Base-by-base conservation (phyloP, 2,329 filamentous ascomycete genomes). In the Claviceps maximensis region DNA sequence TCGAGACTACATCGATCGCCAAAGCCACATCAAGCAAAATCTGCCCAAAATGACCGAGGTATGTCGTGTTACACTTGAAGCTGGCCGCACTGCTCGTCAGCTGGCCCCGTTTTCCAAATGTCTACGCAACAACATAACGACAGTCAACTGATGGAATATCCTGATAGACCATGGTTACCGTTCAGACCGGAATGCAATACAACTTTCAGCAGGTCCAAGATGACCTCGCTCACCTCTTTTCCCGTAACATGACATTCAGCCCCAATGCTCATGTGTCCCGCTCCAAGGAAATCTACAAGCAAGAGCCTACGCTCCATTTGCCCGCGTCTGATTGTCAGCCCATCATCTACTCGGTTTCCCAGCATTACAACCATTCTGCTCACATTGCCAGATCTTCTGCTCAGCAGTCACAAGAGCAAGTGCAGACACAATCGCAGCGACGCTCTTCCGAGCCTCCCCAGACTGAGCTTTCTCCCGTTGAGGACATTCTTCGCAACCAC, bases 321-420 rank as follows among this genome's bases (percentile, higher is more conserved):
- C 56, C 61, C 44, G 62, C 64, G 33, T 57, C 46, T 40, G 25
- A 38, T n/a, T 17, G 62, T 46, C 67, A 69, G 53, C 72, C 69
- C 48, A 83, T 87, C 57, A 74, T 78, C 57, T 94, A 93, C 71
- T 83, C 78, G 54, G 80, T 87, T 59, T 86, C 87, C 10, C 84
- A 87, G 63, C 89, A 95, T 67, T 95, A 95, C 67, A 84, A 85
- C 58, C 88, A 90, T 64, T 89, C 87, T 9, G 74, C 84, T 46
- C 87, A 94, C 65, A 64, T 62, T 31, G 56, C 59, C 21, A 72
- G 74, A 52, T 66, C 69, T 21, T 56, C 65, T 47, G 61, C 57
- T 55, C 63, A 58, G 55, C 62, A 63, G 47, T 29, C 38, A 42
- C 60, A 67, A 42, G 58, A 61, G 5, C 54, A 58, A 23, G 58